Base-by-base conservation (phyloP, 2,329 filamentous ascomycete genomes). In the Laburnicola sp. region DNA sequence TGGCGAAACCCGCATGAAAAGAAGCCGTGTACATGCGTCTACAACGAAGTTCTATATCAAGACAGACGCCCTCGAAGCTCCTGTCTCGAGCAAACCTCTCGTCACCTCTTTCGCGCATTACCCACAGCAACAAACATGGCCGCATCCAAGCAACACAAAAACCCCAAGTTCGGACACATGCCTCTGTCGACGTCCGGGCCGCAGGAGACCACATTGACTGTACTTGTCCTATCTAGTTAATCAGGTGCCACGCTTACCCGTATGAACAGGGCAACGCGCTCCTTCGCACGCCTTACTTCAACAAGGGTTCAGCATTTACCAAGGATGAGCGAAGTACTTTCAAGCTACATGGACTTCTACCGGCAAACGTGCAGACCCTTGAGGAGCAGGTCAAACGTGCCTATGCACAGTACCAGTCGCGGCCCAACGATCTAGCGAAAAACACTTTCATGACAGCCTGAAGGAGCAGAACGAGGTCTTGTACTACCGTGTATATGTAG, bases 361-460 rank as follows among this genome's bases (percentile, higher is more conserved):
- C 91, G 0, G 78, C 82, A 6, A 82, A 86, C 63, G 76, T 90
- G 5, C 87, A 93, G 66, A 88, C 84, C 0, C 79, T 96, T 4
- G 86, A 92, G 3, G 84, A 90, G 64, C 91, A 96, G 68, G 83
- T 84, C 43, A 75, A 83, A 50, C 82, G 91, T 23, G 91, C 91
- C 1, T 95, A 95, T 69, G 75, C 90, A 59, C 91, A 96, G 68
- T 96, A 92, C 73, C 76, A 74, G 21, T 82, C 78, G 2, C 79
- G 82, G 2, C 68, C 74, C 0, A 82, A 86, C 67, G 82, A 87
- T 56, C 74, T 96, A 32, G 86, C 86, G 34, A 95, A 94, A 76
- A 96, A 96, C 63, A 92, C 89, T 0, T 96, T 96, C 67, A 81
- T 96, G 78, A 89, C 88, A 91, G 87, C 43, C 78, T 96, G 76